A percentile compares a stretch with the other conserved stretches of the same genome.
Evolutionary conservation across 768 basidiomycete species (phyloP).

Genomic region (Obba rivulosa): DNA sequence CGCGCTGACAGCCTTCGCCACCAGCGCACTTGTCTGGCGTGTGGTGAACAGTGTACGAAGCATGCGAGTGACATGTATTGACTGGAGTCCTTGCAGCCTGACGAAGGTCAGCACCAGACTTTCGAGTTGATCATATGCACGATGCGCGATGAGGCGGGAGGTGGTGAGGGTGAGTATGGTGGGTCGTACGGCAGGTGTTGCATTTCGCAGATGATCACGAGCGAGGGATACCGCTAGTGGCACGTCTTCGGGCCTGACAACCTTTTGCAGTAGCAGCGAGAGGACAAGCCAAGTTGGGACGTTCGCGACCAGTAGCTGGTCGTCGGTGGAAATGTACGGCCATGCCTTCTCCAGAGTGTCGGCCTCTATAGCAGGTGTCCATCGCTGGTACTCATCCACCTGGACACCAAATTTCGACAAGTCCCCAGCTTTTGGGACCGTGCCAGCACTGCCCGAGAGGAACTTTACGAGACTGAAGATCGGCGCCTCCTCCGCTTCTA

Average conservation of each 20-base stretch:
- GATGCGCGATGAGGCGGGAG: slow-evolving; percentile 35
- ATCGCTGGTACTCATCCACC: slow-evolving; percentile 1
- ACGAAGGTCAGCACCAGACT: no score
- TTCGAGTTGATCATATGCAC: no score
- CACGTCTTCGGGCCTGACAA: slow-evolving; percentile 42
- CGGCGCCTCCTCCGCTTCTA: no score
- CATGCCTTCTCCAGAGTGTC: not conserved
- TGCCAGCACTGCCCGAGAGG: not conserved
- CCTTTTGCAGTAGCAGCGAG: slow-evolving; percentile 40
- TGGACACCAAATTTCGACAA: not conserved
- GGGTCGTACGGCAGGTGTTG: slow-evolving; percentile 31
- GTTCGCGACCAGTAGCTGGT: not conserved
- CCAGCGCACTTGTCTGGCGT: no score
- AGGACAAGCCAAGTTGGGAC: slow-evolving; percentile 45
- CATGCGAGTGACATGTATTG: no score
- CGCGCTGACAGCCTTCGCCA: no score
- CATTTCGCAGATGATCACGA: slow-evolving; percentile 30
- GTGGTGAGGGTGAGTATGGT: slow-evolving; percentile 42
- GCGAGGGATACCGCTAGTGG: slow-evolving; percentile 38
- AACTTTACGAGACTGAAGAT: not conserved
- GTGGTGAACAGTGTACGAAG: no score
- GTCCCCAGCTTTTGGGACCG: not conserved
- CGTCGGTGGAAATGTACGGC: not conserved
- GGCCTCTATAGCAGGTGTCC: slow-evolving; percentile 4
- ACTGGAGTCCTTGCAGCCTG: no score